Percentiles rank a stretch among this genome's conserved stretches.
Evolutionary conservation across 192 early-diverging fungal genomes (phyloP).

Genomic region (Coemansia interrupta): DNA sequence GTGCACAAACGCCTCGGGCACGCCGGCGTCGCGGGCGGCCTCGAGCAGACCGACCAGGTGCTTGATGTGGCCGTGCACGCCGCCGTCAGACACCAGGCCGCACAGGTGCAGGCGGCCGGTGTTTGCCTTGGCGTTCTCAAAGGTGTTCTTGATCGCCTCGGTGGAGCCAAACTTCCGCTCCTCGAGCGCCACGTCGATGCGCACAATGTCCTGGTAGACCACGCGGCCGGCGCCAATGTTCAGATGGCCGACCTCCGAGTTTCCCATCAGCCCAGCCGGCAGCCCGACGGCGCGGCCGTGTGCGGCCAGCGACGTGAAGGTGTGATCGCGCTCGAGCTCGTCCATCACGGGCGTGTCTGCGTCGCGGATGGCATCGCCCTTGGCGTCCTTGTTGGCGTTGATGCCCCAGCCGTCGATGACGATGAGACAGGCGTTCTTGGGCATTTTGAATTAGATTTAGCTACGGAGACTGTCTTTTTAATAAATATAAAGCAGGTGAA

Average conservation of each 20-base stretch:
- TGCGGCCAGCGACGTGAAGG: slow-evolving; percentile 77
- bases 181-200: slow-evolving; percentile 89
- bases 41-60: slow-evolving; percentile 82
- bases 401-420: slow-evolving; percentile 99
- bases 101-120: slow-evolving; percentile 85
- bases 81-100: slow-evolving; percentile 96
- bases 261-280: slow-evolving; percentile 99
- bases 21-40: slow-evolving; percentile 77
- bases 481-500: too few relatives aligned
- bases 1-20: slow-evolving; percentile 87
- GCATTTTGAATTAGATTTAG: slow-evolving; percentile 17
- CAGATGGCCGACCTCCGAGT: slow-evolving; percentile 98
- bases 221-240: slow-evolving; percentile 99
- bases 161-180: slow-evolving; percentile 76
- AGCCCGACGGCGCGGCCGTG: slow-evolving; percentile 94
- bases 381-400: slow-evolving; percentile 60
- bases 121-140: slow-evolving; percentile 78
- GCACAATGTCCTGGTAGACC: slow-evolving; percentile 99
- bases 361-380: slow-evolving; percentile 89
- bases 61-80: slow-evolving; percentile 94
- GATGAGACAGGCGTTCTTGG: slow-evolving; percentile 77
- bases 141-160: slow-evolving; percentile 71
- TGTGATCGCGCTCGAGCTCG: slow-evolving; percentile 69
- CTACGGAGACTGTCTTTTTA: too few relatives aligned
- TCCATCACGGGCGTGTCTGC: slow-evolving; percentile 94